Evolutionary conservation across 768 basidiomycete genomes (phyloP).

Genomic region (Russula ochroleuca): DNA sequence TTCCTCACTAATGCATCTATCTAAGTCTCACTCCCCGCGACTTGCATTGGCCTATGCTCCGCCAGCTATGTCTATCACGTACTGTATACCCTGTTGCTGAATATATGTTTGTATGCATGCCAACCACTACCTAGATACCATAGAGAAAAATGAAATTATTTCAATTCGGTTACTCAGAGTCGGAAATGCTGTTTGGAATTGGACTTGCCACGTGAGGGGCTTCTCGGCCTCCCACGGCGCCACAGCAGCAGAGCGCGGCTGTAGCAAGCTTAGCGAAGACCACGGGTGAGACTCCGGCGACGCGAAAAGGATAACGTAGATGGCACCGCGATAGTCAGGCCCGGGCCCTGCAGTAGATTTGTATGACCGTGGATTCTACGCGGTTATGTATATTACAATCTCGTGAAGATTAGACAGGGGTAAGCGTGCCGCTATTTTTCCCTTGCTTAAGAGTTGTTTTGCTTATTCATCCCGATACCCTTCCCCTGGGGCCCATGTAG

Average conservation of each 20-base stretch:
- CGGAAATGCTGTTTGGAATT: too few species aligned
- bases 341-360: conserved; percentile 90
- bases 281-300: conserved; percentile 75
- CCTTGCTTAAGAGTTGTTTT: conserved; percentile 1
- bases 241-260: conserved; percentile 32
- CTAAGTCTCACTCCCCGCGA: neutral
- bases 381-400: conserved; percentile 84
- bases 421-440: conserved; percentile 38
- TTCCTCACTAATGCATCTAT: neutral
- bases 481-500: conserved; percentile 39
- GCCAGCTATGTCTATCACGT: conserved; percentile 1
- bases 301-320: conserved; percentile 78
- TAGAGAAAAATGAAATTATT: too few species aligned
- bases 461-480: neutral
- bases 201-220: too few species aligned
- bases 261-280: conserved; percentile 61
- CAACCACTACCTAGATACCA: neutral
- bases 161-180: too few species aligned
- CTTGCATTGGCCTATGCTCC: conserved; percentile 9
- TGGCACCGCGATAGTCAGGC: conserved; percentile 76
- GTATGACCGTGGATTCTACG: conserved; percentile 96
- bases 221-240: conserved; percentile 30
- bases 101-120: too few species aligned
- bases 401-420: conserved; percentile 99
- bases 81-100: too few species aligned